These are phyloP conservation scores for Chloromonas sp. DNA, from an alignment of 163 green algal genomes.

Conservation along the genomic window DNA sequence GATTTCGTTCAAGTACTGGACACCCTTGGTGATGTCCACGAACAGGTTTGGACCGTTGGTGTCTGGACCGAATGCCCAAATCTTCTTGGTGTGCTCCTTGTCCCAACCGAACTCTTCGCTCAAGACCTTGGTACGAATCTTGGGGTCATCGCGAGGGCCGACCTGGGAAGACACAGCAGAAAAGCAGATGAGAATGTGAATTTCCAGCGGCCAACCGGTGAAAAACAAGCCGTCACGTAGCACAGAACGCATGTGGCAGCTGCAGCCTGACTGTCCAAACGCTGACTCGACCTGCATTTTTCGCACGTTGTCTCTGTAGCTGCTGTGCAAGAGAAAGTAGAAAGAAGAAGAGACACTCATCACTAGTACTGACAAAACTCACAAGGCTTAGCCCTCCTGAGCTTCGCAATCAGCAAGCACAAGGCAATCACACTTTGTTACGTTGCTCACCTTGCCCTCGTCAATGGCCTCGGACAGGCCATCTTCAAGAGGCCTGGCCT, in stretches of 20 bases:
- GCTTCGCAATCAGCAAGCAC: neutral
- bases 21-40: constrained; percentile 95
- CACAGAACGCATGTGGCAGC: too few relatives aligned
- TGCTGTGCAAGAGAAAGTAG: neutral
- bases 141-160: constrained; percentile 87
- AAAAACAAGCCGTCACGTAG: too few relatives aligned
- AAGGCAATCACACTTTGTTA: neutral
- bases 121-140: constrained; percentile 87
- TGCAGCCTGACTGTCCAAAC: too few relatives aligned
- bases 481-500: constrained; percentile 92
- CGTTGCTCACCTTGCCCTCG: constrained; percentile 68
- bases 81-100: constrained; percentile 98
- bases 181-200: too few relatives aligned
- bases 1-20: constrained; percentile 99
- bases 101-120: constrained; percentile 96
- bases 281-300: too few relatives aligned
- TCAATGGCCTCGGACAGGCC: constrained; percentile 96
- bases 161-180: constrained; percentile 8
- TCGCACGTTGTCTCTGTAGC: too few relatives aligned
- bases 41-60: constrained; percentile 97
- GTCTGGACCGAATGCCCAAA: constrained; percentile 98
- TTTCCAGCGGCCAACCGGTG: too few relatives aligned
- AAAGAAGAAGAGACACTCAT: neutral
- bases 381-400: neutral
- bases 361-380: too few relatives aligned